These are phyloP conservation scores for Amylocarpus encephaloides DNA, from an alignment of 2,329 filamentous ascomycete genomes.

Conservation along the genomic window DNA sequence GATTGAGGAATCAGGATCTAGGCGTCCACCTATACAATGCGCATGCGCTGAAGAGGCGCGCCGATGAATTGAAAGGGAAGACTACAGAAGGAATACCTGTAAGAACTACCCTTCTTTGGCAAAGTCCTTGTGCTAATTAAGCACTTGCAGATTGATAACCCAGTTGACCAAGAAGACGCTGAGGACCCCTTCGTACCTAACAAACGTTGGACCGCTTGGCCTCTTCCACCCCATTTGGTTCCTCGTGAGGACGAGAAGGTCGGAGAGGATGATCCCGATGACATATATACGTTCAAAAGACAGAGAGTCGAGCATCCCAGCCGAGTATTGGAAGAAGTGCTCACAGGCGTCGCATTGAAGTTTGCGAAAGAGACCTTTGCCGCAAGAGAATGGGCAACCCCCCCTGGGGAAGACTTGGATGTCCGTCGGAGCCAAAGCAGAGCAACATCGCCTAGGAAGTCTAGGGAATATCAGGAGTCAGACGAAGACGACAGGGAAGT, in stretches of 20 bases:
- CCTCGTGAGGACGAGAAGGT: constrained; percentile 50
- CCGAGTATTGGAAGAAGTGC: constrained; percentile 59
- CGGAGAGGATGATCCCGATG: constrained; percentile 40
- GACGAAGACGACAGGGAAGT: neutral
- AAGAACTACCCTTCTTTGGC: constrained; percentile 27
- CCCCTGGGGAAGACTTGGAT: neutral
- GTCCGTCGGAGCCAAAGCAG: too few species aligned
- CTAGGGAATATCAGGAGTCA: neutral
- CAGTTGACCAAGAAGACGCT: constrained; percentile 30
- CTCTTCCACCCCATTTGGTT: constrained; percentile 55
- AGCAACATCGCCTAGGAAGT: neutral
- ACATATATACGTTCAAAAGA: constrained; percentile 45
- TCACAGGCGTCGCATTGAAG: constrained; percentile 60
- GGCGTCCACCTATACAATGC: constrained; percentile 74
- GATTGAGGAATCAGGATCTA: constrained; percentile 59
- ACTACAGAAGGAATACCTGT: constrained; percentile 30
- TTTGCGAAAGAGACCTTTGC: constrained; percentile 61
- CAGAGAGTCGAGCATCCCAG: constrained; percentile 44
- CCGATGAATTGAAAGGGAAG: constrained; percentile 6
- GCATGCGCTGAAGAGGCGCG: constrained; percentile 56
- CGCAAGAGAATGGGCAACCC: constrained; percentile 32
- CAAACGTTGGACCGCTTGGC: constrained; percentile 79
- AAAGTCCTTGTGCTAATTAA: neutral
- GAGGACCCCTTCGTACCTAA: constrained; percentile 44
- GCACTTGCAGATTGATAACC: constrained; percentile 1